phyloP scores from a whole-genome alignment of 2,329 filamentous ascomycete genomes.

The Apiospora malaysiana region DNA sequence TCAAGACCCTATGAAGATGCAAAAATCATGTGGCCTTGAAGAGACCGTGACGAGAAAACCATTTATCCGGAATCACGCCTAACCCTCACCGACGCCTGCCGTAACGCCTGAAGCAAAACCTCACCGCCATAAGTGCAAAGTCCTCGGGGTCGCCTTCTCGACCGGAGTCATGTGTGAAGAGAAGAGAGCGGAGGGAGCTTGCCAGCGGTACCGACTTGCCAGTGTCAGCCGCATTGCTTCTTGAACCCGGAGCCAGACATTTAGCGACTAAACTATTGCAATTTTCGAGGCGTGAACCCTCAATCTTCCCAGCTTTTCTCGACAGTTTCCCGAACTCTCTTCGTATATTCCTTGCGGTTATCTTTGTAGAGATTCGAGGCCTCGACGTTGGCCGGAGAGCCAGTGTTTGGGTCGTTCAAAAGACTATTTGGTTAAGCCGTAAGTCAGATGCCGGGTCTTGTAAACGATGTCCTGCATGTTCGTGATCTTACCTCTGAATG shows the following conservation, averaged over 20 bases:
- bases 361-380: constrained; percentile 98
- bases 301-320: constrained; percentile 99
- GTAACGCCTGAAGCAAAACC: constrained; percentile 18
- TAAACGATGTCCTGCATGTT: not conserved
- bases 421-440: constrained; percentile 61
- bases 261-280: not conserved
- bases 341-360: constrained; percentile 94
- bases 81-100: not conserved
- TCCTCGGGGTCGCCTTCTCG: not conserved
- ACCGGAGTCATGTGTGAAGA: not conserved
- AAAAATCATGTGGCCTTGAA: not conserved
- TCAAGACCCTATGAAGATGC: not conserved
- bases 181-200: not conserved
- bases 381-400: constrained; percentile 95
- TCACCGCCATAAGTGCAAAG: not conserved
- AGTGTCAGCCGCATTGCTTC: not conserved
- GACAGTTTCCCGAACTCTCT: constrained; percentile 93
- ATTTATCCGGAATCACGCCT: constrained; percentile 9
- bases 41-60: constrained; percentile 17
- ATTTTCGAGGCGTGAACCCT: not conserved
- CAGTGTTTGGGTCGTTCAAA: constrained; percentile 98
- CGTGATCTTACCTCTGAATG: constrained; percentile 78
- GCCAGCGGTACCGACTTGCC: not conserved
- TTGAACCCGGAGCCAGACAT: not conserved
- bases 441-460: not conserved